Conservation (phyloP, 257 asterid genomes). For the Anisodus acutangulus region DNA sequence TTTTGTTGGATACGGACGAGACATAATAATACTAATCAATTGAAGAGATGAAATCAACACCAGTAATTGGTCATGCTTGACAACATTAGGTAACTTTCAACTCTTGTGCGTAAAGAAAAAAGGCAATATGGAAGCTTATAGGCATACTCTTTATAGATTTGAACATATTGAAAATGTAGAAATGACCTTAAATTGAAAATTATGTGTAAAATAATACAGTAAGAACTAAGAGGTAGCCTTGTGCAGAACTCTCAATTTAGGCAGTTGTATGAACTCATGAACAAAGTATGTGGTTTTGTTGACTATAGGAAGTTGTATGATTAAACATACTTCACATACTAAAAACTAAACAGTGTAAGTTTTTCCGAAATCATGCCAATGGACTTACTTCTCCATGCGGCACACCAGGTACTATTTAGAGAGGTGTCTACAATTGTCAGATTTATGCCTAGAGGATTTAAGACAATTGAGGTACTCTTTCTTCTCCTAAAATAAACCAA, state of each 20-base stretch:
- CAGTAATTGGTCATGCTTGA: neutral
- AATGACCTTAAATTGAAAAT: neutral
- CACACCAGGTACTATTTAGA: constrained; percentile 85
- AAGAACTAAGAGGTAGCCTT: neutral
- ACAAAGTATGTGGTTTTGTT: neutral
- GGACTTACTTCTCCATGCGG: constrained; percentile 86
- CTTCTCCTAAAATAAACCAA: constrained; percentile 70
- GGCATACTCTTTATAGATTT: neutral
- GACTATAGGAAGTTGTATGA: neutral
- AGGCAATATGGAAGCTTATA: neutral
- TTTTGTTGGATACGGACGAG: neutral
- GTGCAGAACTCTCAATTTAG: neutral
- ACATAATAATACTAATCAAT: neutral
- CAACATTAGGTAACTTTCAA: neutral
- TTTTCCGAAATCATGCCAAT: neutral
- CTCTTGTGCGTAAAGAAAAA: neutral
- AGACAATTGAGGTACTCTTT: constrained; percentile 76
- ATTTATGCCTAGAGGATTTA: constrained; percentile 71
- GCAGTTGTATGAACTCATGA: neutral
- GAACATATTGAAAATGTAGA: neutral
- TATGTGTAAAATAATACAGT: neutral
- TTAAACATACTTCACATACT: neutral
- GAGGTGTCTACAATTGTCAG: constrained; percentile 77
- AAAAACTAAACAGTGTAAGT: neutral
- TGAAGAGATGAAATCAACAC: neutral